A percentile compares a stretch with the other conserved stretches of the same genome.
phyloP scores from a whole-genome alignment of 2,329 filamentous ascomycete species.

The Colletotrichum theobromicola region DNA sequence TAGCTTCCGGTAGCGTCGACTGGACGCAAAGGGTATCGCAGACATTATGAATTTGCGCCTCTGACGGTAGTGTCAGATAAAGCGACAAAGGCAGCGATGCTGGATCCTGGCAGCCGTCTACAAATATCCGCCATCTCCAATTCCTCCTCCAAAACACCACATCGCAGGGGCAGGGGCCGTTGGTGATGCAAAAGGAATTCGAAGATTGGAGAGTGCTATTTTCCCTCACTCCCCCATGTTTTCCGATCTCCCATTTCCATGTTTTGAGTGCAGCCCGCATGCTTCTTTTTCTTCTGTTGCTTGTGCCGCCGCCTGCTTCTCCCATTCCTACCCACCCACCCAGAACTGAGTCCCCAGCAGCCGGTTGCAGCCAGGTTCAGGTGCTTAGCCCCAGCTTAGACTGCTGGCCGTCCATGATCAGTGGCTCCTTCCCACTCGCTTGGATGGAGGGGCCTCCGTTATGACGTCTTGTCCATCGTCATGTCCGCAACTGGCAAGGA shows the following conservation, averaged over 20 bases:
- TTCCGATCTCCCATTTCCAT: not conserved
- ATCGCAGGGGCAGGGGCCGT: not conserved
- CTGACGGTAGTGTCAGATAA: not conserved
- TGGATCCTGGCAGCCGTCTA: not conserved
- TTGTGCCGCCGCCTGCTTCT: not conserved
- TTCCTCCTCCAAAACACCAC: not conserved
- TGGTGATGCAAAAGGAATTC: not conserved
- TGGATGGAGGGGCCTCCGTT: conserved; percentile 13
- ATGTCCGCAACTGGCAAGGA: conserved; percentile 9
- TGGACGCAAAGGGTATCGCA: not conserved
- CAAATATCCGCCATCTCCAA: not conserved
- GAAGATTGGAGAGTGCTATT: not conserved
- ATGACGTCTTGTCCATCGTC: conserved; percentile 16
- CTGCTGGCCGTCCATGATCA: not conserved
- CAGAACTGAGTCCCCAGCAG: not conserved
- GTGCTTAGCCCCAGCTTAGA: not conserved
- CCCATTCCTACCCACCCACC: not conserved
- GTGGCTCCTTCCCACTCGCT: conserved; percentile 2
- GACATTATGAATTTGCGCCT: not conserved
- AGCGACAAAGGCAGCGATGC: not conserved
- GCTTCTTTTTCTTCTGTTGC: not conserved
- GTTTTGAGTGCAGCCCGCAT: not conserved
- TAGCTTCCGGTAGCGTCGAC: not conserved
- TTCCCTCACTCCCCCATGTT: not conserved
- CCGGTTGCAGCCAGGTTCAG: not conserved